Evolutionary conservation across 1,284 basidiomycete species (phyloP).

Genomic region (Mrakiaceae sp.): DNA sequence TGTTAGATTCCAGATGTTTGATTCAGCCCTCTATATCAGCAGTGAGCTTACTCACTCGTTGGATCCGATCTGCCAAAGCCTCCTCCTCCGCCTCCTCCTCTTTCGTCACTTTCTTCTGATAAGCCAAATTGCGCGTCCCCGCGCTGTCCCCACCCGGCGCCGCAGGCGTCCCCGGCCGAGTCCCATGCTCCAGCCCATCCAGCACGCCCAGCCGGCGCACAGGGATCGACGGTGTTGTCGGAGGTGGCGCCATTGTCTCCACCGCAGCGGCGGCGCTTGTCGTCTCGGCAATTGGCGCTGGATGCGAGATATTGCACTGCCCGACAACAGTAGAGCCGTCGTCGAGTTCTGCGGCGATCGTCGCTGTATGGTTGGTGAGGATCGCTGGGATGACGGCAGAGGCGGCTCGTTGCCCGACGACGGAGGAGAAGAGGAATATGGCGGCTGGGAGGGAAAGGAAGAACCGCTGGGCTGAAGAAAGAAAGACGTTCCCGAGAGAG

Average conservation of each 20-base stretch:
- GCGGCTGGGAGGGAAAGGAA: slow-evolving; percentile 85
- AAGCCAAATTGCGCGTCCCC: slow-evolving; percentile 15
- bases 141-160: slow-evolving; percentile 17
- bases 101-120: slow-evolving; percentile 53
- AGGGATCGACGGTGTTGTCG: slow-evolving; percentile 20
- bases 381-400: slow-evolving; percentile 63
- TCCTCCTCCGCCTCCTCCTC: slow-evolving; percentile 41
- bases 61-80: too few species aligned
- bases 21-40: too few species aligned
- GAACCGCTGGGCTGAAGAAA: slow-evolving; percentile 72
- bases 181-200: neutral
- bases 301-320: slow-evolving; percentile 96
- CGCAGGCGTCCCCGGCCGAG: slow-evolving; percentile 17
- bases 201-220: slow-evolving; percentile 1
- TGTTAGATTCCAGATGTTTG: too few species aligned
- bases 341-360: slow-evolving; percentile 85
- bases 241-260: neutral
- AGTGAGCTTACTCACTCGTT: too few species aligned
- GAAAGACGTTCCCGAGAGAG: slow-evolving; percentile 78
- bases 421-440: slow-evolving; percentile 88
- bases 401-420: slow-evolving; percentile 29
- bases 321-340: slow-evolving; percentile 73
- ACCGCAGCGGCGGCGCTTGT: too few species aligned
- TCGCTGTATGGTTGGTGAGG: slow-evolving; percentile 92
- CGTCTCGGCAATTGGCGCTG: slow-evolving; percentile 37